These are phyloP conservation scores for Coemansia sp. DNA, from an alignment of 192 early-diverging fungal species.

Conservation along the genomic window DNA sequence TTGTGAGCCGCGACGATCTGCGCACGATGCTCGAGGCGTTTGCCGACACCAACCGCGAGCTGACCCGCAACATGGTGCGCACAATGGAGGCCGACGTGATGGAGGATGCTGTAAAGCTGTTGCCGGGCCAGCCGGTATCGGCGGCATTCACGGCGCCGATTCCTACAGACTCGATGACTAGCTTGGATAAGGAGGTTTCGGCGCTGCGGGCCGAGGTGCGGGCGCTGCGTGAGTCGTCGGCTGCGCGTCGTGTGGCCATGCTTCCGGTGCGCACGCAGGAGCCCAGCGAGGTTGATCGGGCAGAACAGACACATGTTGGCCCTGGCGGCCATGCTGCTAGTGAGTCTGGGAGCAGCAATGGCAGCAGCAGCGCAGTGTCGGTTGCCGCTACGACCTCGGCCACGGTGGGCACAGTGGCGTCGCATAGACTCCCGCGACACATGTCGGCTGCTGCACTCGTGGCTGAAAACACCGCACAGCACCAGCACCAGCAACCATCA, in stretches of 20 bases:
- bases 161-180: conserved; percentile 45
- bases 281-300: too few species aligned
- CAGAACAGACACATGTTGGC: conserved; percentile 10
- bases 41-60: conserved; percentile 82
- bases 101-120: conserved; percentile 27
- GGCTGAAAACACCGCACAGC: conserved; percentile 25
- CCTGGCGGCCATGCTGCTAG: too few species aligned
- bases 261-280: conserved; percentile 14
- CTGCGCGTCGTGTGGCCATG: conserved; percentile 20
- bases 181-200: conserved; percentile 30
- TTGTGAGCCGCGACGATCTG: conserved; percentile 78
- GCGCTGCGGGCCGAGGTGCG: conserved; percentile 41
- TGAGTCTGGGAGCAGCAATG: conserved; percentile 11
- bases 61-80: conserved; percentile 85
- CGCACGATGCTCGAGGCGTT: conserved; percentile 91
- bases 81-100: conserved; percentile 87
- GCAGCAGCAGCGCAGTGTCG: conserved; percentile 13
- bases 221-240: conserved; percentile 11
- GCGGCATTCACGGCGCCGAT: conserved; percentile 86
- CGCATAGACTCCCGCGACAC: conserved; percentile 14
- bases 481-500: too few species aligned
- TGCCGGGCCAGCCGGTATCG: conserved; percentile 75
- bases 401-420: conserved; percentile 32
- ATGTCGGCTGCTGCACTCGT: conserved; percentile 9
- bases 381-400: conserved; percentile 36